Percentiles rank a stretch among this genome's conserved stretches.
Conservation (phyloP, 1,284 basidiomycete genomes). For the Butyriboletus regius region DNA sequence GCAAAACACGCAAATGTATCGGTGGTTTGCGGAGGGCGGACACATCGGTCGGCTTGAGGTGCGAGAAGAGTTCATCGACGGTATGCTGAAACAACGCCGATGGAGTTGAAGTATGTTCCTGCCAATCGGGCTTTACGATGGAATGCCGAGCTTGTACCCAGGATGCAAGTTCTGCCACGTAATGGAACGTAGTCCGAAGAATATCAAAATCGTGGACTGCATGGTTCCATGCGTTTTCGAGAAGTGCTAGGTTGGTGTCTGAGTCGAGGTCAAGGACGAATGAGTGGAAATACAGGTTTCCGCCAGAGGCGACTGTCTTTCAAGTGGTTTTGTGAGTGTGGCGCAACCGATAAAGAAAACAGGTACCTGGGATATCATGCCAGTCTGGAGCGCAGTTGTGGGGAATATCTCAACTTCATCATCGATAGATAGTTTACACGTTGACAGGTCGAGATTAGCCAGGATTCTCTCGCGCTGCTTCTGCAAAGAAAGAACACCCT, state of each 20-base stretch:
- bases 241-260: slow-evolving; percentile 25
- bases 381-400: slow-evolving; percentile 42
- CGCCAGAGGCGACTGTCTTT: slow-evolving; percentile 43
- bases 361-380: slow-evolving; percentile 47
- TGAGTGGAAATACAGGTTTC: slow-evolving; percentile 42
- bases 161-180: slow-evolving; percentile 32
- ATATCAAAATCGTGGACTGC: slow-evolving; percentile 34
- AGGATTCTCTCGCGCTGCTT: slow-evolving; percentile 12
- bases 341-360: neutral
- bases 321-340: neutral
- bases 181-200: slow-evolving; percentile 46
- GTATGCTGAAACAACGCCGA: slow-evolving; percentile 11
- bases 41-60: slow-evolving; percentile 20
- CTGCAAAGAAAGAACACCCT: slow-evolving; percentile 3
- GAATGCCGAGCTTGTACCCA: slow-evolving; percentile 45
- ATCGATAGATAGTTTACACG: slow-evolving; percentile 17
- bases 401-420: slow-evolving; percentile 38
- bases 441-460: slow-evolving; percentile 8
- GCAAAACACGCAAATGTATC: slow-evolving; percentile 34
- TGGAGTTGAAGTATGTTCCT: slow-evolving; percentile 13
- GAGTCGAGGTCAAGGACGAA: slow-evolving; percentile 38
- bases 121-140: slow-evolving; percentile 33
- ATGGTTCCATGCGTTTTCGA: slow-evolving; percentile 36
- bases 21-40: slow-evolving; percentile 32
- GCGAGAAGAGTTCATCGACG: slow-evolving; percentile 17